These are phyloP conservation scores for Calonectria leucothoes DNA, from an alignment of 2,329 filamentous ascomycete genomes.

Conservation along the genomic window DNA sequence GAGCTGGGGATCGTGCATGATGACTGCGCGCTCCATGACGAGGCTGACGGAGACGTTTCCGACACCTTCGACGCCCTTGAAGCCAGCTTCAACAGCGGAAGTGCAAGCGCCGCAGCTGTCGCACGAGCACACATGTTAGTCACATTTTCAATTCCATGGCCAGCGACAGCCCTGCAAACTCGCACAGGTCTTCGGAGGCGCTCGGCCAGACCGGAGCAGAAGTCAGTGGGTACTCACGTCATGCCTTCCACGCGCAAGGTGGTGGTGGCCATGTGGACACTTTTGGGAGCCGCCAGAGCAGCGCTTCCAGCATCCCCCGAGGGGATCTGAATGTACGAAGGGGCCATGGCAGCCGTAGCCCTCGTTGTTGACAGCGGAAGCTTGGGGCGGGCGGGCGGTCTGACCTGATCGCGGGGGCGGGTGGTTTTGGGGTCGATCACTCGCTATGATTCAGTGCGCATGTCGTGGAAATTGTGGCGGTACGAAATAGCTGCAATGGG, in stretches of 20 bases:
- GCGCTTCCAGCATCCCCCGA: slow-evolving; percentile 48
- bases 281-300: slow-evolving; percentile 42
- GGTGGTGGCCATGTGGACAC: slow-evolving; percentile 84
- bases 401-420: slow-evolving; percentile 3
- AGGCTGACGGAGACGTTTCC: slow-evolving; percentile 91
- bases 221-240: slow-evolving; percentile 65
- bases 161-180: slow-evolving; percentile 12
- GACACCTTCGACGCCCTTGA: slow-evolving; percentile 84
- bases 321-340: slow-evolving; percentile 61
- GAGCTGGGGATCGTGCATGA: slow-evolving; percentile 84
- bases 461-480: slow-evolving; percentile 26
- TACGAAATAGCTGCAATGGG: slow-evolving; percentile 12
- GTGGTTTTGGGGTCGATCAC: slow-evolving; percentile 29
- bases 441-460: slow-evolving; percentile 35
- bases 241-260: slow-evolving; percentile 92
- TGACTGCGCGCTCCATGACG: slow-evolving; percentile 94
- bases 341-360: slow-evolving; percentile 57
- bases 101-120: slow-evolving; percentile 91
- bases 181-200: slow-evolving; percentile 4
- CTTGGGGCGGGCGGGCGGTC: neutral
- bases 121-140: slow-evolving; percentile 52
- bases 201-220: slow-evolving; percentile 32
- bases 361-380: neutral
- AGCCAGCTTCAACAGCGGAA: slow-evolving; percentile 92
- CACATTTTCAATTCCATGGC: slow-evolving; percentile 24